phyloP scores from a whole-genome alignment of 2,329 filamentous ascomycete species.

The Aureobasidium sp. region DNA sequence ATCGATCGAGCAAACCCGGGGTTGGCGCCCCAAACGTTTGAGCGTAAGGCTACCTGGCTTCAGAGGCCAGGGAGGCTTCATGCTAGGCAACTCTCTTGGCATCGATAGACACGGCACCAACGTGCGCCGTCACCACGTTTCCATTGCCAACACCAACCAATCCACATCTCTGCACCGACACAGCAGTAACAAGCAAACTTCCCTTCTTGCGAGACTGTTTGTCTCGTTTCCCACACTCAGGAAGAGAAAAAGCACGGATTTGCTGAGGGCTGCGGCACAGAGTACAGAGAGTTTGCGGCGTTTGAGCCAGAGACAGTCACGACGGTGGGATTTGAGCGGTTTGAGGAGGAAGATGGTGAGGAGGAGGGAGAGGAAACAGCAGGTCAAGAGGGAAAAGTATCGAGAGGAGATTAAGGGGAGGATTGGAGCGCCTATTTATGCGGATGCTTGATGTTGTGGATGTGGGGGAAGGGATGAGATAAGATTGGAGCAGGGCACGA shows the following conservation, averaged over 20 bases:
- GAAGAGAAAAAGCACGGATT: constrained; percentile 20
- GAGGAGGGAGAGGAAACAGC: constrained; percentile 35
- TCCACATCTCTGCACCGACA: background rate
- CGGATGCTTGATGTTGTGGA: background rate
- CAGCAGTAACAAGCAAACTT: background rate
- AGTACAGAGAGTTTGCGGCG: constrained; percentile 9
- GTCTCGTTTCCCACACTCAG: background rate
- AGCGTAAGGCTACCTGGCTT: constrained; percentile 32
- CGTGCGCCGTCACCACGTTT: constrained; percentile 36
- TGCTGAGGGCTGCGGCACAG: constrained; percentile 17
- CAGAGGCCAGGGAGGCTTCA: constrained; percentile 37
- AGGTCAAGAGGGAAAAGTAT: constrained; percentile 44
- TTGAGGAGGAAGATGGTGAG: constrained; percentile 36
- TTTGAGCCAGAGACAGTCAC: constrained; percentile 12
- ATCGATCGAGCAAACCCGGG: background rate
- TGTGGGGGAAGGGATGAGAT: background rate
- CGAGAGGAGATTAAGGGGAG: constrained; percentile 48
- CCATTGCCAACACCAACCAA: background rate
- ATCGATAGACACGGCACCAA: constrained; percentile 43
- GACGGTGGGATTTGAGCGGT: constrained; percentile 23
- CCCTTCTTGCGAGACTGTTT: background rate
- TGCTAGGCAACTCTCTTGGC: constrained; percentile 51
- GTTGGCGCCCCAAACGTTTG: constrained; percentile 25
- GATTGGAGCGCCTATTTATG: constrained; percentile 36
- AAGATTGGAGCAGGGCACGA: background rate